A percentile compares a stretch with the other conserved stretches of the same genome.
Evolutionary conservation across 208 protist species (phyloP).

Genomic region (Crithidia expoeki): DNA sequence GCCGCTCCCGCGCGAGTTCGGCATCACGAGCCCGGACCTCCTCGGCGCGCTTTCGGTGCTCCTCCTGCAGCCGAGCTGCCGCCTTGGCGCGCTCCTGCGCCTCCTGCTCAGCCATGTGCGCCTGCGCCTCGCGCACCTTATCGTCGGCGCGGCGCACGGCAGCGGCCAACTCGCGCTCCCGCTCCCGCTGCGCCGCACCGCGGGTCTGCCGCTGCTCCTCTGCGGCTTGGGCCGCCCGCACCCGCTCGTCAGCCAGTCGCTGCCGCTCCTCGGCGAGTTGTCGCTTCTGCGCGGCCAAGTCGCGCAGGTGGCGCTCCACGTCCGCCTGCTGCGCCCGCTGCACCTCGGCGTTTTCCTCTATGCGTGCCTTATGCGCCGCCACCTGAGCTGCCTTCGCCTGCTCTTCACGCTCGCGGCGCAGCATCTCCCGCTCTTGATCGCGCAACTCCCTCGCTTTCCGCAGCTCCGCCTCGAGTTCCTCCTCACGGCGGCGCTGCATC

Average conservation of each 20-base stretch:
- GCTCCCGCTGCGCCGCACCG: conserved; percentile 49
- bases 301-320: conserved; percentile 73
- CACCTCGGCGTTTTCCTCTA: conserved; percentile 64
- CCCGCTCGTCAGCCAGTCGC: conserved; percentile 60
- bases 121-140: conserved; percentile 69
- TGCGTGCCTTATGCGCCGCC: conserved; percentile 45
- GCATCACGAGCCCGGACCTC: conserved; percentile 42
- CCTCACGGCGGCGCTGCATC: conserved; percentile 70
- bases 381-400: conserved; percentile 39
- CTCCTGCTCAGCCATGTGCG: conserved; percentile 48
- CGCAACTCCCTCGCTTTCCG: conserved; percentile 44
- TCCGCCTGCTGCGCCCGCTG: conserved; percentile 77
- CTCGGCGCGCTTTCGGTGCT: conserved; percentile 40
- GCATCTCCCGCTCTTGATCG: conserved; percentile 54
- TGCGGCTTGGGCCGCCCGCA: conserved; percentile 42
- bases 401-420: conserved; percentile 56
- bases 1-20: conserved; percentile 45
- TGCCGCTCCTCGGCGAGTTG: conserved; percentile 68
- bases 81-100: conserved; percentile 43
- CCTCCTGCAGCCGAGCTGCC: conserved; percentile 46
- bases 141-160: conserved; percentile 63
- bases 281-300: conserved; percentile 72
- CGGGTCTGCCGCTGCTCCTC: conserved; percentile 53
- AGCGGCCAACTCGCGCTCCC: conserved; percentile 63
- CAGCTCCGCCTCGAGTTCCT: conserved; percentile 63